Evolutionary conservation across 2,329 filamentous ascomycete species (phyloP).

Genomic region (Sporothrix globosa): DNA sequence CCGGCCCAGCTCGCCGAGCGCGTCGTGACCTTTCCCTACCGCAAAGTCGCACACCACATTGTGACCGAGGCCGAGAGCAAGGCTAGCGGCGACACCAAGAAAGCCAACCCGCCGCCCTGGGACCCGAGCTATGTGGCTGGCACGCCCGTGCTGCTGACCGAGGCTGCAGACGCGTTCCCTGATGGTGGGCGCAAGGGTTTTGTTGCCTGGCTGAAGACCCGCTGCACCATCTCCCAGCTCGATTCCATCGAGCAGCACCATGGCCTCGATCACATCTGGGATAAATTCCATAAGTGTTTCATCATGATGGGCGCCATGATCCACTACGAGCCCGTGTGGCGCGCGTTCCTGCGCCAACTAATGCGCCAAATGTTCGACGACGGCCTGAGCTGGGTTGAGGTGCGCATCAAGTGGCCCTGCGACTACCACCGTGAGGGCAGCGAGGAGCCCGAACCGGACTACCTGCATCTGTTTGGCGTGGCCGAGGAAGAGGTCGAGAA

Average conservation of each 20-base stretch:
- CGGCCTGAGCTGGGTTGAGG: conserved; percentile 81
- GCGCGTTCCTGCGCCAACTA: conserved; percentile 71
- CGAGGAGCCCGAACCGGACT: conserved; percentile 69
- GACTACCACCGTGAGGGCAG: conserved; percentile 68
- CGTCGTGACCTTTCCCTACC: conserved; percentile 60
- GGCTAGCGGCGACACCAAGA: conserved; percentile 37
- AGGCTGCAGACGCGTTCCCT: conserved; percentile 75
- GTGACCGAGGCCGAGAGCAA: conserved; percentile 36
- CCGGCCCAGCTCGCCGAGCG: conserved; percentile 57
- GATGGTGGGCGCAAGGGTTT: conserved; percentile 72
- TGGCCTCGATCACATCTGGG: conserved; percentile 82
- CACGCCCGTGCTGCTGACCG: conserved; percentile 60
- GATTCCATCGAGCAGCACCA: conserved; percentile 81
- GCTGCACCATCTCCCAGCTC: conserved; percentile 70
- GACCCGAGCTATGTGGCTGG: conserved; percentile 61
- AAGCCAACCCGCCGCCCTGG: conserved; percentile 57
- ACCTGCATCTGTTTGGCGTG: conserved; percentile 69
- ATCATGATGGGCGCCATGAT: conserved; percentile 72
- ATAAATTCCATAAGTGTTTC: conserved; percentile 77
- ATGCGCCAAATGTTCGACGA: conserved; percentile 75
- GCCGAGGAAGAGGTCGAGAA: conserved; percentile 76
- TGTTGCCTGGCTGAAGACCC: conserved; percentile 72
- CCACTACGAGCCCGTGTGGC: conserved; percentile 89
- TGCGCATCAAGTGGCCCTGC: conserved; percentile 72
- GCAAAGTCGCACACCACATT: conserved; percentile 49